Evolutionary conservation across 2,329 filamentous ascomycete species (phyloP), one percentile per base, ranked within the genome.

Genomic region (Claviceps purpurea): DNA sequence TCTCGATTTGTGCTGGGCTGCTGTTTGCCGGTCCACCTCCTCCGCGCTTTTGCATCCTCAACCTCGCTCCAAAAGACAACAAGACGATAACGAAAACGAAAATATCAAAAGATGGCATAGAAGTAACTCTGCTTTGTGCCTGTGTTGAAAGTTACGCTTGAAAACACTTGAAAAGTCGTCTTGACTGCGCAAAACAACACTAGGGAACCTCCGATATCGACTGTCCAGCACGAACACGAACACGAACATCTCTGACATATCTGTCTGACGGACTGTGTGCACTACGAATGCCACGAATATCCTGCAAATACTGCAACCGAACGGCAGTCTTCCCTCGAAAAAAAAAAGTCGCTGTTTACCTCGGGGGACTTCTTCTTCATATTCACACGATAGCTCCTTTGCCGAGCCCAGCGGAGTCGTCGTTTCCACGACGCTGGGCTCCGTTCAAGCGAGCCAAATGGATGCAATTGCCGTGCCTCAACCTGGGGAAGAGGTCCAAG

Each of bases 381-480:
- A 20, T 30, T 16, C 34, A 40, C 47, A 34, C 34, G 30, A 49
- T n/a, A 22, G 8, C 30, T 46, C n/a, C 22, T 50, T 2, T 38
- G 16, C 44, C 14, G 57, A 55, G 56, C 56, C 56, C 52, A 50
- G 56, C 53, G n/a, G 46, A 41, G 41, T 52, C 43, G 46, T 38
- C 22, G 46, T 38, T 18, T 47, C 41, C 47, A 39, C 45, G 55
- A 52, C 54, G 53, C 57, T 58, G 58, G 56, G 56, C 57, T 58
- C 54, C 49, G 5, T 38, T 30, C 26, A 46, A 40, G 44, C n/a
- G 10, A 47, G 40, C 43, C 45, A 22, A 40, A 60, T 61, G 60
- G 54, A 56, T 51, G 41, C 57, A 39, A 60, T 61, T 56, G 54
- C 55, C 50, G 39, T 56, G 18, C 47, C 56, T n/a, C 55, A 51